A percentile compares a stretch with the other conserved stretches of the same genome.
Conservation (phyloP, 257 asterid species). For the Fraxinus quadrangulata region DNA sequence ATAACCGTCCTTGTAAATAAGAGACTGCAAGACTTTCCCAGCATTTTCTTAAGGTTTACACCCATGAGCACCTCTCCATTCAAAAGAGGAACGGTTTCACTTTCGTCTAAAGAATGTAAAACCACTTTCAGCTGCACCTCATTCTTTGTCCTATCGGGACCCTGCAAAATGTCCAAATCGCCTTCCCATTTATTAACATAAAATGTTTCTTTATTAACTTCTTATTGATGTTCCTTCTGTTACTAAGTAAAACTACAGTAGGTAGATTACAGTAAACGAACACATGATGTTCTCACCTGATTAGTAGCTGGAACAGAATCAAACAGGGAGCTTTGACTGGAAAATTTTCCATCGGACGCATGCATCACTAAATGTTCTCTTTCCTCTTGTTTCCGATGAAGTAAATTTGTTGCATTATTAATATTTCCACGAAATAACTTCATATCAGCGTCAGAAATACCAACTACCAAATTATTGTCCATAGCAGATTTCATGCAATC, state of each 20-base stretch:
- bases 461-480: conserved; percentile 37
- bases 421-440: conserved; percentile 43
- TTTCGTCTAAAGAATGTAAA: conserved; percentile 27
- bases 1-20: conserved; percentile 30
- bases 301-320: conserved; percentile 25
- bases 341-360: conserved; percentile 23
- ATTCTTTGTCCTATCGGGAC: conserved; percentile 26
- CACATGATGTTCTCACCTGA: conserved; percentile 39
- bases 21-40: conserved; percentile 39
- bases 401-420: conserved; percentile 41
- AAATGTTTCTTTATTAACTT: background rate
- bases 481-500: conserved; percentile 39
- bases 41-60: conserved; percentile 39
- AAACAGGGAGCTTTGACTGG: conserved; percentile 30
- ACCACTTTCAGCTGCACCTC: conserved; percentile 22
- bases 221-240: background rate
- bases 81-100: conserved; percentile 58
- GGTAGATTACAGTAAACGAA: no score
- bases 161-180: conserved; percentile 42
- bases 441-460: conserved; percentile 46
- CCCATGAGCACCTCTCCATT: conserved; percentile 53
- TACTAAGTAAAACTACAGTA: background rate
- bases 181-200: conserved; percentile 15
- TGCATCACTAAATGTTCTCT: conserved; percentile 29
- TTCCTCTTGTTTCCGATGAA: conserved; percentile 35